phyloP scores from a whole-genome alignment of 2,329 filamentous ascomycete genomes.

The Fusarium liriodendri region DNA sequence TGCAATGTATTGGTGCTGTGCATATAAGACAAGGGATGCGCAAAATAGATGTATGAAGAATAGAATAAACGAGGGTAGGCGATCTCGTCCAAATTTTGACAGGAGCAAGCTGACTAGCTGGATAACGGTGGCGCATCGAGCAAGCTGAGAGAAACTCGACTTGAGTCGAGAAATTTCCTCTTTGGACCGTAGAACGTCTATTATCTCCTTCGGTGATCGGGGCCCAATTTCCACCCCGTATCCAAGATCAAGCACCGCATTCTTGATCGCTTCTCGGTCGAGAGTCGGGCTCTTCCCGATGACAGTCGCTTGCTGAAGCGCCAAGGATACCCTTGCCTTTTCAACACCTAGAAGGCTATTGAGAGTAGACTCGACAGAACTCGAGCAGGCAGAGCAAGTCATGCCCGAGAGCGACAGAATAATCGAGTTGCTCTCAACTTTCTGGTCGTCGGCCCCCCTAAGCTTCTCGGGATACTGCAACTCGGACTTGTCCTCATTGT shows the following conservation, averaged over 20 bases:
- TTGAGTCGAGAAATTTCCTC: background rate
- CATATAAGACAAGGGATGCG: background rate
- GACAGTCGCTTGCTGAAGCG: conserved; percentile 7
- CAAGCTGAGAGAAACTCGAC: background rate
- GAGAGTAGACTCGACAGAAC: background rate
- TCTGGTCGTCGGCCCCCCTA: background rate
- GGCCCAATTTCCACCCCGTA: conserved; percentile 1
- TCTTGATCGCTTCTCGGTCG: background rate
- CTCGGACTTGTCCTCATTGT: conserved; percentile 10
- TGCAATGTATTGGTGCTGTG: background rate
- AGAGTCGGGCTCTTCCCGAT: background rate
- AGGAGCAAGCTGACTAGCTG: background rate
- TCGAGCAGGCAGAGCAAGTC: conserved; percentile 8
- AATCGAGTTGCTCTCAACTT: background rate
- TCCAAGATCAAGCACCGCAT: background rate
- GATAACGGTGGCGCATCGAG: background rate
- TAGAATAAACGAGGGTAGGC: background rate
- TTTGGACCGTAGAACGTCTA: conserved; percentile 3
- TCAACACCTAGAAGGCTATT: background rate
- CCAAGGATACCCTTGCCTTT: background rate
- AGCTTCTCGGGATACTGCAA: background rate
- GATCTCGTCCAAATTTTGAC: background rate
- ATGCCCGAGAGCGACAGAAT: conserved; percentile 3
- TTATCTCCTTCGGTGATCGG: conserved; percentile 2
- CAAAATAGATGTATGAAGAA: background rate